A percentile compares a stretch with the other conserved stretches of the same genome.
phyloP scores from a whole-genome alignment of 805 yeast species.

The Yarrowia sp. region DNA sequence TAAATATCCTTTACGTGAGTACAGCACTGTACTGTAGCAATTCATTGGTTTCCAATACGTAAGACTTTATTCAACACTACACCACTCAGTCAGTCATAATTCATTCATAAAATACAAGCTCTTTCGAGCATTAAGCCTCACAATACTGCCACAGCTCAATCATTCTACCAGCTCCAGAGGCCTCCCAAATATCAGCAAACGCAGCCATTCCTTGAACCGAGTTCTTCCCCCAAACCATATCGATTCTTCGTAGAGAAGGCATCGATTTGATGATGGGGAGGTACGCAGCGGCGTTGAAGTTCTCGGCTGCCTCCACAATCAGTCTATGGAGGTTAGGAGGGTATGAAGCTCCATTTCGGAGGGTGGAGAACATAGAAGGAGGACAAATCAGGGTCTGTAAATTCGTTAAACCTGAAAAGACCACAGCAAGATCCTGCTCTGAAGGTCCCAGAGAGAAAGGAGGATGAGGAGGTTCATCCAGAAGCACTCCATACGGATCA shows the following conservation, averaged over 20 bases:
- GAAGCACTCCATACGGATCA: conserved; percentile 14
- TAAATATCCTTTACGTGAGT: too few species aligned
- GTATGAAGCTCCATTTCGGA: background rate
- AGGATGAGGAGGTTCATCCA: conserved; percentile 4
- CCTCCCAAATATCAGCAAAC: background rate
- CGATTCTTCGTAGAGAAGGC: conserved; percentile 2
- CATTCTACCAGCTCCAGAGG: background rate
- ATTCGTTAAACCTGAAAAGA: background rate
- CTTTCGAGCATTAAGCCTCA: background rate
- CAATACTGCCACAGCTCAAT: conserved; percentile 22
- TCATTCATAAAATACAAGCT: background rate
- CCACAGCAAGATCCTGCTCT: background rate
- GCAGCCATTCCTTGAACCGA: background rate
- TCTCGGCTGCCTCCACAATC: conserved; percentile 7
- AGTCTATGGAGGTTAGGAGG: conserved; percentile 3
- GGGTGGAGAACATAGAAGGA: background rate
- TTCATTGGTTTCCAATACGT: too few species aligned
- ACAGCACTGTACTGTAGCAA: too few species aligned
- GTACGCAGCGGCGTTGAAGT: conserved; percentile 3
- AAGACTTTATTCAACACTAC: too few species aligned
- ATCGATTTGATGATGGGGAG: conserved; percentile 3
- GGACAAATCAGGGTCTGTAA: conserved; percentile 4
- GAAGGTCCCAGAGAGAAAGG: conserved; percentile 14
- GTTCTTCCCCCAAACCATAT: conserved; percentile 20
- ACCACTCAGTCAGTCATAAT: background rate